Base-by-base conservation (phyloP, 1,284 basidiomycete species). In the Pascua sp. region DNA sequence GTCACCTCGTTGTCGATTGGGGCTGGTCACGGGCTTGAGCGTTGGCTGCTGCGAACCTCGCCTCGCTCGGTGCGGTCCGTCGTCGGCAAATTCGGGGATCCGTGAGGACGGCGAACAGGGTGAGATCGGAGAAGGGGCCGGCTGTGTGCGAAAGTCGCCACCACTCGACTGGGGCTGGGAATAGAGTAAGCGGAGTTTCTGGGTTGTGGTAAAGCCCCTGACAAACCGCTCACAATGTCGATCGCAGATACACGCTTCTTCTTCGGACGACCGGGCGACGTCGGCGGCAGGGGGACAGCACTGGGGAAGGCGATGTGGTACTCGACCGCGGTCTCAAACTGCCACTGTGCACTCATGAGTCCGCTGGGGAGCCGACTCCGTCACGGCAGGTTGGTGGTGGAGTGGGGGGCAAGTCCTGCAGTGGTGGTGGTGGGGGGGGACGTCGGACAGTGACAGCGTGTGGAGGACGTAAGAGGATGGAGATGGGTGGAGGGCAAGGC, bases 271-370 rank as follows among this genome's bases (percentile, higher is more conserved):
- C 11, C 42, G 11, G 38, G 41, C 11, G 48, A 51, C 11, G 47
- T 8, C 8, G 41, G 39, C 4, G 45, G 49, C 11, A 45, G 12
- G 9, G 38, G 38, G 42, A 17, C 17, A 39, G 40, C 37, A 42
- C 47, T 42, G 24, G 24, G 24, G 24, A 32, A 32, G 15, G 44
- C 55, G n/a, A 56, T 39, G 55, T 60, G 47, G 48, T 56, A 60
- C 48, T 60, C 59, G 51, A 54, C 51, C n/a, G 45, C 15, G 8
- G 54, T 44, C 49, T 60, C 59, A 47, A 56, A 60, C 32, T 47
- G 17, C 54, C 59, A 60, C 47, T 51, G 36, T 15, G 51, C 51
- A 45, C 42, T 44, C 13, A 45, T 40, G 43, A 38, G 24, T 32
- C 24, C 24, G 24, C 24, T 32, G 24, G 24, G 24, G 15, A 43